Evolutionary conservation across 805 yeast species (phyloP).

Genomic region (Monosporozyma servazzii): DNA sequence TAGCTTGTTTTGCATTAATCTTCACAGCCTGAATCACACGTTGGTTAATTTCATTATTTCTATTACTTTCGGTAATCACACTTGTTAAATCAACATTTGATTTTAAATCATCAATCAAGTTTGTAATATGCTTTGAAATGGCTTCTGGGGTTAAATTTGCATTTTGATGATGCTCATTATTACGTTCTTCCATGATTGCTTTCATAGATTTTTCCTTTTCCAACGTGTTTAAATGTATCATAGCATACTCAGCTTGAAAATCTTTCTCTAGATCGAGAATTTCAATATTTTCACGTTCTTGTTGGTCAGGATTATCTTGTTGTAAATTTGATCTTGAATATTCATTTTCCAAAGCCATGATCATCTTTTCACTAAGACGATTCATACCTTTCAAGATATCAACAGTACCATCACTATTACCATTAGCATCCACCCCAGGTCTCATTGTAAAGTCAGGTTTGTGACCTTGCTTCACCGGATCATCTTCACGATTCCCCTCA

Average conservation of each 20-base stretch:
- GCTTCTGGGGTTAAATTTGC: not conserved
- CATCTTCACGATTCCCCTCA: slow-evolving; percentile 73
- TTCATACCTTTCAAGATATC: slow-evolving; percentile 83
- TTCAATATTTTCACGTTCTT: slow-evolving; percentile 38
- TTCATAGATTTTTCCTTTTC: not conserved
- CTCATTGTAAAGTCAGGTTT: slow-evolving; percentile 86
- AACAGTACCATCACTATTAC: slow-evolving; percentile 53
- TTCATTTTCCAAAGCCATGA: slow-evolving; percentile 43
- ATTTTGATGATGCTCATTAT: not conserved
- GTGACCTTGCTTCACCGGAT: slow-evolving; percentile 66
- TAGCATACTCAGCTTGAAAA: slow-evolving; percentile 43
- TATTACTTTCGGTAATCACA: slow-evolving; percentile 14
- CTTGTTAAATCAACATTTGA: slow-evolving; percentile 24
- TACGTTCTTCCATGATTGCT: not conserved
- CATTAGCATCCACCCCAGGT: slow-evolving; percentile 39
- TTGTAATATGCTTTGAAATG: slow-evolving; percentile 11
- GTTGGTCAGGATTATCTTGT: slow-evolving; percentile 25
- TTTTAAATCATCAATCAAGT: slow-evolving; percentile 10
- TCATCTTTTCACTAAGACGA: slow-evolving; percentile 73
- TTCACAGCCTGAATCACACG: slow-evolving; percentile 40
- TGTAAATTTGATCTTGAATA: slow-evolving; percentile 31
- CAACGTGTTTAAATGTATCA: slow-evolving; percentile 31
- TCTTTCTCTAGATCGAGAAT: slow-evolving; percentile 44
- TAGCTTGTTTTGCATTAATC: slow-evolving; percentile 46
- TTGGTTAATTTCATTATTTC: slow-evolving; percentile 30